Evolutionary conservation across 805 yeast genomes (phyloP), one percentile per base, ranked within the genome.

Genomic region (Candida loeiensis): DNA sequence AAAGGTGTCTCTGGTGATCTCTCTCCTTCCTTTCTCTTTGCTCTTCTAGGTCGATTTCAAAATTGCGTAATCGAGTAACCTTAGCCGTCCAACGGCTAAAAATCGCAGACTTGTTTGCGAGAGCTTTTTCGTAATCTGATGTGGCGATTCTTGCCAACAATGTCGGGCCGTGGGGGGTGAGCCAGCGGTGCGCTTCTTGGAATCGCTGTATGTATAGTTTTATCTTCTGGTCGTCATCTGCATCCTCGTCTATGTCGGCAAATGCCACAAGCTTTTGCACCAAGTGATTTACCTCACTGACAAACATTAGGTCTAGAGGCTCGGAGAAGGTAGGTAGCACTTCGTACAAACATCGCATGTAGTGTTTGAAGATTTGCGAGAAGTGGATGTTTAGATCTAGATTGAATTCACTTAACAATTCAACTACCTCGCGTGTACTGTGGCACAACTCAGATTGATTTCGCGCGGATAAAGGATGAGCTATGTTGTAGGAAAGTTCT

Each of bases 71-170:
- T n/a, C n/a, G n/a, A n/a, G n/a, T n/a, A 11, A 25, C 4, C 17
- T 28, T 28, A 7, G 14, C 6, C 6, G 9, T 4, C 31, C 31
- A 28, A 9, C 18, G 18, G 11, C 18, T n/a, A 14, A 28, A 28
- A 17, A 28, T 14, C 6, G 31, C 4, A 6, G 12, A 4, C 18
- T 28, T 28, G 6, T 9, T 14, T 5, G n/a, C 16, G 19, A 26
- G 30, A 11, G 18, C 13, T 21, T 35, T 17, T 26, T 28, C 16
- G 14, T 28, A n/a, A 20, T 36, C 28, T 5, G 13, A 21, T n/a
- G 19, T n/a, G 18, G 39, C 54, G 6, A 51, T 44, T 33, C 62
- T 46, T 71, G 66, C 66, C 32, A 65, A 43, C 7, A 64, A 37
- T 0, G 69, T 57, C 22, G 52, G 18, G 19, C 40, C 31, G 9